Base-by-base conservation (phyloP, 1,284 basidiomycete genomes). In the Omphalotus olearius region DNA sequence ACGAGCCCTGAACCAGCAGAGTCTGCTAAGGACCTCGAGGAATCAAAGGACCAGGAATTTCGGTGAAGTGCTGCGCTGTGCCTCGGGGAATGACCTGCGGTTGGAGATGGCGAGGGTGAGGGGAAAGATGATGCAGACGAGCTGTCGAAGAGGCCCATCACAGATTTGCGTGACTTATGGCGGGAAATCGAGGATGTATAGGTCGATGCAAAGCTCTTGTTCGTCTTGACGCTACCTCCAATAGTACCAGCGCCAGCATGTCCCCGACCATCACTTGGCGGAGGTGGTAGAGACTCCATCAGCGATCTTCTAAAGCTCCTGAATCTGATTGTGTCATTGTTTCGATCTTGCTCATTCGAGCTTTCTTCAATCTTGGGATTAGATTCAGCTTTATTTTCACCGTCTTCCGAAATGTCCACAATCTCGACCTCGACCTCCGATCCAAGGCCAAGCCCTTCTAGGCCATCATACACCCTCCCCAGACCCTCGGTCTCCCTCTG, bases 401-500 rank as follows among this genome's bases (percentile, higher is more conserved):
- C 30, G 30, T 7, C 30, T 9, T 49, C 58, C 14, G 35, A 25
- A 13, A 25, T n/a, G 13, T 26, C 18, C 11, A 36, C 38, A n/a
- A 49, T 49, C 30, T 62, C 59, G 33, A 63, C 64, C 5, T 67
- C 67, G n/a, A 69, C 66, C 20, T 74, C 71, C 16, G 62, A 60
- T 5, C 70, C 65, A 17, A 77, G 65, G 52, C 79, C 66, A 59
- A 67, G 66, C 6, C 78, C 74, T 13, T 76, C 78, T 9, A 91
- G 71, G 47, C 75, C 83, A 54, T 91, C 88, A 57, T 91, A 93
- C 4, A 82, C 74, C 46, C 76, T 76, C 43, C 76, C 76, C 53
- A 92, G 86, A 45, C 76, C 79, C 44, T 84, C 79, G 0, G 83
- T 83, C 57, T 92, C 88, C 51, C 75, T 72, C 56, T 85, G 83